Base-by-base conservation (phyloP, 768 basidiomycete genomes). In the Lentinula guzmanii region DNA sequence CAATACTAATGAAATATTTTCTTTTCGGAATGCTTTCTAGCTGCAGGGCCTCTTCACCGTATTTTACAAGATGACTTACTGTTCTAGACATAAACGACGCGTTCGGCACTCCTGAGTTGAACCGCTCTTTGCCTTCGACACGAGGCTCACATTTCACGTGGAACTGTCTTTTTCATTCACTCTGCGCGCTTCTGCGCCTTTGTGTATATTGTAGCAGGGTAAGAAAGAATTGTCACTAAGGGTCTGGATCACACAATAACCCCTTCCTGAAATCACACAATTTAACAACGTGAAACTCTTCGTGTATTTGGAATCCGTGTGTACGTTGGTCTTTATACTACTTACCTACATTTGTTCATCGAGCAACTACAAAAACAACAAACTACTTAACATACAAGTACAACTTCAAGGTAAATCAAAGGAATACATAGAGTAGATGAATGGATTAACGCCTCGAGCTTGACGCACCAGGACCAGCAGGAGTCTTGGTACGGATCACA, bases 401-500 rank as follows among this genome's bases (percentile, higher is more conserved):
- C 21, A 48, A 48, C 7, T 8, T 39, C 37, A 24, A 21, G 9
- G 21, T 28, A 16, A 24, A 4, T 28, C 28, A 28, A 28, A 28
- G 28, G 28, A 46, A 48, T 48, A 9, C 16, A 48, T 48, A 21
- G n/a, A 4, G 18, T 21, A 24, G 9, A 21, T 39, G 37, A n/a
- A 46, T n/a, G 11, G 45, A 48, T n/a, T 11, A 48, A 21, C 46
- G 46, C 46, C 46, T 48, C 46, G 46, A 48, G 18, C 72, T 76
- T 37, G 77, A 74, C 13, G 74, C 76, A 41, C 71, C 42, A 28
- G 46, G 56, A 56, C 6, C 62, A 6, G n/a, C 70, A 55, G 75
- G 69, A 8, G 72, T 69, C 62, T 73, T 76, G 18, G 76, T 74
- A 15, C 76, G 70, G 62, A 71, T 75, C 50, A 88, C 71, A 54